Conservation (phyloP, 2,329 filamentous ascomycete genomes). For the Teratosphaeria nubilosa region DNA sequence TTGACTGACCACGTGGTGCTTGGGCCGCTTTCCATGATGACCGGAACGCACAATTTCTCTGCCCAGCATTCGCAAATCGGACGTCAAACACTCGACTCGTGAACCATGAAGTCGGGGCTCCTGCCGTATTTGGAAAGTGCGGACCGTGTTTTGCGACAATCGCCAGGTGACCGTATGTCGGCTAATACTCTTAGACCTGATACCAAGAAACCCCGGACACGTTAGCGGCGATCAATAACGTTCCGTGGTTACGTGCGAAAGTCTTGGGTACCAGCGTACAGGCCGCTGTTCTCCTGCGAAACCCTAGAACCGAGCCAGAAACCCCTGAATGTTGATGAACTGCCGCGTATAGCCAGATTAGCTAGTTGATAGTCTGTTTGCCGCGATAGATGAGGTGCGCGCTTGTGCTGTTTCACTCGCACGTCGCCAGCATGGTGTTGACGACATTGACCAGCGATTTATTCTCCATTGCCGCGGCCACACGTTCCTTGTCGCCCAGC, state of each 20-base stretch:
- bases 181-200: neutral
- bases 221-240: too few relatives aligned
- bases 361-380: neutral
- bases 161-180: neutral
- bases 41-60: too few relatives aligned
- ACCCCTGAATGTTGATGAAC: neutral
- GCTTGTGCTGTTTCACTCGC: constrained; percentile 15
- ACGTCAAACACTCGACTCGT: neutral
- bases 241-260: too few relatives aligned
- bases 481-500: constrained; percentile 88
- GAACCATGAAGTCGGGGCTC: neutral
- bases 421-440: constrained; percentile 68
- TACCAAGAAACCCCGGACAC: too few relatives aligned
- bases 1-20: neutral
- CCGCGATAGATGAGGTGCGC: neutral
- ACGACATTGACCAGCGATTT: constrained; percentile 79
- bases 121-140: neutral
- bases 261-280: too few relatives aligned
- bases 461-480: constrained; percentile 90
- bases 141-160: neutral
- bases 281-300: neutral
- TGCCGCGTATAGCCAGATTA: neutral
- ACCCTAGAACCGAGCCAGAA: neutral
- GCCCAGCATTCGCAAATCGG: too few relatives aligned
- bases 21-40: too few relatives aligned